Evolutionary conservation across 192 early-diverging fungal genomes (phyloP).

Genomic region (Borealophlyctis nickersoniae): DNA sequence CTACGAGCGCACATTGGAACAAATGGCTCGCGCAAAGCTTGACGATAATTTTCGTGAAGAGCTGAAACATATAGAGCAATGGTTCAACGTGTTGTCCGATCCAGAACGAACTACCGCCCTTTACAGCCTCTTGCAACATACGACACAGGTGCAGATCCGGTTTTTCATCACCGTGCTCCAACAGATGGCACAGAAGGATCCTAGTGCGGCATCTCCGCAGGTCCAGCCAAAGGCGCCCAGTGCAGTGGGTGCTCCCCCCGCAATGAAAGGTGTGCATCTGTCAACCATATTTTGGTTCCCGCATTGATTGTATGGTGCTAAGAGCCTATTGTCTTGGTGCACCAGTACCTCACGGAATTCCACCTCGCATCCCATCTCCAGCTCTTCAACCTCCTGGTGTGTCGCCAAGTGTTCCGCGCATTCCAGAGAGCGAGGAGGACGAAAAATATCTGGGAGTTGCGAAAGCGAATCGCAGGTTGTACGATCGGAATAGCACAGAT

Average conservation of each 20-base stretch:
- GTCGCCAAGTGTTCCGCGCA: neutral
- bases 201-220: conserved; percentile 23
- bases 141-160: conserved; percentile 86
- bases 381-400: neutral
- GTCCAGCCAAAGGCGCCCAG: neutral
- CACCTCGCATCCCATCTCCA: neutral
- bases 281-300: too few relatives aligned
- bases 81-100: conserved; percentile 87
- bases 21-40: conserved; percentile 70
- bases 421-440: conserved; percentile 11
- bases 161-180: conserved; percentile 93
- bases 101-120: conserved; percentile 89
- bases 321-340: too few relatives aligned
- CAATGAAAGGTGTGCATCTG: too few relatives aligned
- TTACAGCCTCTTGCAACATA: conserved; percentile 87
- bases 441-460: conserved; percentile 22
- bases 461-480: conserved; percentile 38
- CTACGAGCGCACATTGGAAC: conserved; percentile 88
- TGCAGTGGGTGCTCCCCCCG: neutral
- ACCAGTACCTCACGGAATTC: neutral
- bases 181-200: conserved; percentile 87
- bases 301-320: too few relatives aligned
- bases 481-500: conserved; percentile 52
- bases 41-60: conserved; percentile 88
- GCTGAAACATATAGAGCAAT: conserved; percentile 88